phyloP scores from a whole-genome alignment of 2,329 filamentous ascomycete genomes.

The Pseudopithomyces chartarum region DNA sequence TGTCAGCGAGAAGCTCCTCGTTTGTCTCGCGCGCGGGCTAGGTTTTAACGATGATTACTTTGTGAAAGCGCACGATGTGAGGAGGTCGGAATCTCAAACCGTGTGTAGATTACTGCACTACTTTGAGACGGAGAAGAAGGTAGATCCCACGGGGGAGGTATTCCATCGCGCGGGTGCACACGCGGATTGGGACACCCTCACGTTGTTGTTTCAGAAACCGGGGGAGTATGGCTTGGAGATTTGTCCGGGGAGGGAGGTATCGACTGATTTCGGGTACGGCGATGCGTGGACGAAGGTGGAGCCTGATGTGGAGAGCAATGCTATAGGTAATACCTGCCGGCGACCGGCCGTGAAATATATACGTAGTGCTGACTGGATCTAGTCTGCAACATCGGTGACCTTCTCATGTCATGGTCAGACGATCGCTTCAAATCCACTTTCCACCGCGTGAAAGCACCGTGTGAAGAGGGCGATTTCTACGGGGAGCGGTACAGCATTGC shows the following conservation, averaged over 20 bases:
- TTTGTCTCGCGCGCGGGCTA: constrained; percentile 63
- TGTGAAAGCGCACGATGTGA: constrained; percentile 58
- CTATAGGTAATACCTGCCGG: constrained; percentile 15
- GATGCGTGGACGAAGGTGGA: constrained; percentile 69
- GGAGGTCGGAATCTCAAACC: constrained; percentile 57
- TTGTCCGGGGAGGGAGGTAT: constrained; percentile 65
- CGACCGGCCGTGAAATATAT: neutral
- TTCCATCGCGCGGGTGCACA: constrained; percentile 67
- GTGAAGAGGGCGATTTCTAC: constrained; percentile 59
- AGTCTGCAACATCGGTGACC: constrained; percentile 69
- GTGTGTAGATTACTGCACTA: constrained; percentile 64
- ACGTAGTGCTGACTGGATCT: constrained; percentile 47
- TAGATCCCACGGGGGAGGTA: constrained; percentile 41
- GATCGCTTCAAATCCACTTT: constrained; percentile 71
- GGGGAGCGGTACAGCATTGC: constrained; percentile 68
- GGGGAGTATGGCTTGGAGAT: constrained; percentile 68
- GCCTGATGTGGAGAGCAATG: constrained; percentile 39
- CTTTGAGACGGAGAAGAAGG: constrained; percentile 44
- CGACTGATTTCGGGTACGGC: constrained; percentile 63
- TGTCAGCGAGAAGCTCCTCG: constrained; percentile 62
- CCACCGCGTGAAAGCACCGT: constrained; percentile 67
- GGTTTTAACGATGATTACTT: constrained; percentile 64
- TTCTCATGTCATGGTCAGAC: constrained; percentile 70
- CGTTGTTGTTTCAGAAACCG: constrained; percentile 65
- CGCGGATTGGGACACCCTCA: constrained; percentile 67